phyloP scores from a whole-genome alignment of 2,329 filamentous ascomycete species.

The Botrytis tulipae region DNA sequence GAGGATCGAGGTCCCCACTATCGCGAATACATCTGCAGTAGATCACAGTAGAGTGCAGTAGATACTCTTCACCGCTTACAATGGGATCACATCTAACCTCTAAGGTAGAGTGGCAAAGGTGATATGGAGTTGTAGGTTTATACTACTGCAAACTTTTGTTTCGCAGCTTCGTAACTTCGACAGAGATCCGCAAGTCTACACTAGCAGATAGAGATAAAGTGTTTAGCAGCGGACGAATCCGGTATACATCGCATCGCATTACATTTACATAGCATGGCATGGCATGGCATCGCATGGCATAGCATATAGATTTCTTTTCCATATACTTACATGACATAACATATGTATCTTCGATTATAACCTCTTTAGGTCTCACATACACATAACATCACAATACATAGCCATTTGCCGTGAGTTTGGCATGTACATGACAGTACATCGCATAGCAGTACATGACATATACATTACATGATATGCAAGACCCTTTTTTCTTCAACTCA shows the following conservation, averaged over 20 bases:
- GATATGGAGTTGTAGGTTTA: background rate
- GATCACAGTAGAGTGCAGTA: background rate
- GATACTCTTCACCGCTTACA: background rate
- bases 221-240: background rate
- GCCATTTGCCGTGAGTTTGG: background rate
- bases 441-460: background rate
- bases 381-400: background rate
- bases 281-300: background rate
- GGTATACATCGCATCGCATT: slow-evolving; percentile 17
- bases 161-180: slow-evolving; percentile 1
- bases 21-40: slow-evolving; percentile 9
- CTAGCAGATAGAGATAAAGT: background rate
- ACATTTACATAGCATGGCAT: slow-evolving; percentile 1
- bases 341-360: background rate
- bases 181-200: background rate
- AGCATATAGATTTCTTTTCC: background rate
- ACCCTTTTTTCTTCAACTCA: background rate
- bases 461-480: background rate
- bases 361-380: background rate
- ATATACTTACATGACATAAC: background rate
- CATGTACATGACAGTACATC: slow-evolving; percentile 9
- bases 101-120: background rate
- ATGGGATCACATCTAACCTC: slow-evolving; percentile 3
- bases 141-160: slow-evolving; percentile 6
- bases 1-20: background rate